Conservation (phyloP, 495 filamentous ascomycete genomes). For the Zalerion maritima region DNA sequence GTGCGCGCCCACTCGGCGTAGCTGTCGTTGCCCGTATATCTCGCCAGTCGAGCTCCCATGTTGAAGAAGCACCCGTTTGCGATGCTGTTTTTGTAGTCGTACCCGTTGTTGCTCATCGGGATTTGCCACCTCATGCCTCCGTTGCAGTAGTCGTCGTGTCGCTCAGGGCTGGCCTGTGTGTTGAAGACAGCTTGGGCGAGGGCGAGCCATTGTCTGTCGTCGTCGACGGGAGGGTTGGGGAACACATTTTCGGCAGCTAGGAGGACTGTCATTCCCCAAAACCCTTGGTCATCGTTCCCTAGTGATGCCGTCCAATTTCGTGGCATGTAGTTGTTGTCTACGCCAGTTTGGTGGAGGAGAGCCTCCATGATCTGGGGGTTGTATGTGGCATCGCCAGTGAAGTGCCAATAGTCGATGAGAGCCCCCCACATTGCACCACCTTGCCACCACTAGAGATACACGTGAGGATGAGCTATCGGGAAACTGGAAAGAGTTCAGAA, state of each 20-base stretch:
- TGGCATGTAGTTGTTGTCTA: conserved; percentile 46
- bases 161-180: conserved; percentile 50
- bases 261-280: conserved; percentile 70
- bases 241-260: conserved; percentile 60
- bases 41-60: conserved; percentile 57
- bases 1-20: conserved; percentile 67
- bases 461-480: too few species aligned
- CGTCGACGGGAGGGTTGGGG: conserved; percentile 38
- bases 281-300: conserved; percentile 74
- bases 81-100: conserved; percentile 71
- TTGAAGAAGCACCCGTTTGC: conserved; percentile 77
- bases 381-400: conserved; percentile 51
- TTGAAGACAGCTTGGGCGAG: conserved; percentile 67
- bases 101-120: conserved; percentile 58
- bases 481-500: too few species aligned
- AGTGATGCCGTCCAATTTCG: conserved; percentile 57
- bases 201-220: conserved; percentile 55
- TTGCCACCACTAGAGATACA: conserved; percentile 52
- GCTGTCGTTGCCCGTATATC: conserved; percentile 62
- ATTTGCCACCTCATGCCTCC: conserved; percentile 75
- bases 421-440: conserved; percentile 36
- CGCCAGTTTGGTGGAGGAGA: conserved; percentile 49
- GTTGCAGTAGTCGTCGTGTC: conserved; percentile 44
- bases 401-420: conserved; percentile 58
- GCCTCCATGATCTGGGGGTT: conserved; percentile 43